phyloP scores from a whole-genome alignment of 2,329 filamentous ascomycete genomes.

The Penicillium paneum region DNA sequence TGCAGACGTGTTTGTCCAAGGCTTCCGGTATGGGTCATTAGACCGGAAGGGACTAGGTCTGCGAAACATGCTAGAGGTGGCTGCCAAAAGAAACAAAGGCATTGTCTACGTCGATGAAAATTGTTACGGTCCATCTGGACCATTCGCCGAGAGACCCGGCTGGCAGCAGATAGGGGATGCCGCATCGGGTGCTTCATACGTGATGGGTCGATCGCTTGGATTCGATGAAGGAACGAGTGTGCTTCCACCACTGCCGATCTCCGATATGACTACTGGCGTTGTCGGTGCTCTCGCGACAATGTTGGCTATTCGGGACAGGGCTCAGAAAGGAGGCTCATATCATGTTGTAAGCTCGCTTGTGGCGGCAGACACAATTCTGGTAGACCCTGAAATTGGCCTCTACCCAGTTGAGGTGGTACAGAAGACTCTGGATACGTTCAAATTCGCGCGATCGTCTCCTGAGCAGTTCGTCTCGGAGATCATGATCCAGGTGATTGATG shows the following conservation, averaged over 20 bases:
- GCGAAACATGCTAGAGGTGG: constrained; percentile 42
- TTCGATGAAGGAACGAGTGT: constrained; percentile 15
- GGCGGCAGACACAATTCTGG: constrained; percentile 29
- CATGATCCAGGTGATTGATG: constrained; percentile 11
- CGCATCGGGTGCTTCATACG: constrained; percentile 39
- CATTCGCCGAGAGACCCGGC: constrained; percentile 46
- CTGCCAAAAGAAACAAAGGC: constrained; percentile 40
- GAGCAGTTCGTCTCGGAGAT: constrained; percentile 19
- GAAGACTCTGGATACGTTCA: constrained; percentile 9
- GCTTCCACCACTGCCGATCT: constrained; percentile 21
- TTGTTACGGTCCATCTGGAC: constrained; percentile 51
- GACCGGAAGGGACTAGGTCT: constrained; percentile 30
- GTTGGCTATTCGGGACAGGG: constrained; percentile 16
- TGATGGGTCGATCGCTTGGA: constrained; percentile 36
- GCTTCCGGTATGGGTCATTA: constrained; percentile 50
- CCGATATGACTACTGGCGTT: constrained; percentile 25
- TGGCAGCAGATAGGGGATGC: constrained; percentile 54
- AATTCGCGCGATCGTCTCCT: constrained; percentile 9
- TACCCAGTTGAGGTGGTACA: constrained; percentile 19
- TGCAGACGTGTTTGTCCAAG: constrained; percentile 53
- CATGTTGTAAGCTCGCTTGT: constrained; percentile 29
- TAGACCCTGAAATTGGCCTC: constrained; percentile 34
- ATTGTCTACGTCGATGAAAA: constrained; percentile 52
- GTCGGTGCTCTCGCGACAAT: constrained; percentile 15
- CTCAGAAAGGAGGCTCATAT: constrained; percentile 18